These are phyloP conservation scores for Trametes versicolor DNA, from an alignment of 1,284 basidiomycete species.

Conservation along the genomic window DNA sequence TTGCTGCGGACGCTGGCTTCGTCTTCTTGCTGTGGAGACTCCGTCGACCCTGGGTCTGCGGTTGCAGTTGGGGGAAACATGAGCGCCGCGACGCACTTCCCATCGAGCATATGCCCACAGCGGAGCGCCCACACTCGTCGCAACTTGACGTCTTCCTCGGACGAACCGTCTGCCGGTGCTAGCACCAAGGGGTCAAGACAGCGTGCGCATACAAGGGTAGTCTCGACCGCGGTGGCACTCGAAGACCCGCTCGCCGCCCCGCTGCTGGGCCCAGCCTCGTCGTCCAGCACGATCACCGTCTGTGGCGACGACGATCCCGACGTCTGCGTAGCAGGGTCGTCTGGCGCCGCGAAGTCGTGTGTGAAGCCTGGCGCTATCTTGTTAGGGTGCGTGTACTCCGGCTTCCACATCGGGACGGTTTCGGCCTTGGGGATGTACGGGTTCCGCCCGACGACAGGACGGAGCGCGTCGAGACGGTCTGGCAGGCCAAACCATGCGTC, in stretches of 20 bases:
- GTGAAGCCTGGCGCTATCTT: constrained; percentile 66
- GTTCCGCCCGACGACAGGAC: neutral
- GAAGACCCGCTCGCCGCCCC: constrained; percentile 27
- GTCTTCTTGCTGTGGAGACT: constrained; percentile 6
- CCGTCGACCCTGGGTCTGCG: neutral
- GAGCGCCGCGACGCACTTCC: constrained; percentile 70
- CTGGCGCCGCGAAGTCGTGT: constrained; percentile 62
- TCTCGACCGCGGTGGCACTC: constrained; percentile 33
- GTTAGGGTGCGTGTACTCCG: constrained; percentile 70
- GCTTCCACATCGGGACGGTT: constrained; percentile 52
- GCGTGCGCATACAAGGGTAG: constrained; percentile 66
- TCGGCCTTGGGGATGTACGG: neutral
- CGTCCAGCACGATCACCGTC: constrained; percentile 42
- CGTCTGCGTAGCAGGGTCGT: constrained; percentile 36
- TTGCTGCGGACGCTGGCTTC: constrained; percentile 17
- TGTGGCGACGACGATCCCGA: constrained; percentile 47
- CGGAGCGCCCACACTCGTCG: constrained; percentile 71
- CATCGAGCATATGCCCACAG: constrained; percentile 81
- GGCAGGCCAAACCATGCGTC: constrained; percentile 17
- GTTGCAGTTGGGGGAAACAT: constrained; percentile 54
- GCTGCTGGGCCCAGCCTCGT: constrained; percentile 33
- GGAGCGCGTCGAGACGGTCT: neutral
- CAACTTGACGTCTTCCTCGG: constrained; percentile 47
- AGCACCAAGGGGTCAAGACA: constrained; percentile 67
- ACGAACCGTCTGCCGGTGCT: constrained; percentile 43